Evolutionary conservation across 129 eudicot genomes (phyloP), one percentile per base, ranked within the genome.

Genomic region (Flaveria brownii): DNA sequence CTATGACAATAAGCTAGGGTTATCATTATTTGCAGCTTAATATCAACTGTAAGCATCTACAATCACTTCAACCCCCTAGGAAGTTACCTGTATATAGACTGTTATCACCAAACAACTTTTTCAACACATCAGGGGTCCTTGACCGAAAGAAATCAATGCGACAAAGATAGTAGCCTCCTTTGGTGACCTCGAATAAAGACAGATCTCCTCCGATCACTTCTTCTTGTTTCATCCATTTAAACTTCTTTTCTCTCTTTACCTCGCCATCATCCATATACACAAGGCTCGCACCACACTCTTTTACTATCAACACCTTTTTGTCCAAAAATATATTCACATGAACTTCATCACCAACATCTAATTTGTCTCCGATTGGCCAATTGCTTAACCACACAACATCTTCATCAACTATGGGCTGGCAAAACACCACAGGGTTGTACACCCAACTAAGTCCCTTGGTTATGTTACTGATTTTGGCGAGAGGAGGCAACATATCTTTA

Each of bases 311-410:
- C 30, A 1, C 73, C 36, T 14, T 66, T 14, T 51, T 46, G 6
- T 28, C 79, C 50, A 63, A 15, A 64, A 75, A 1, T 49, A 76
- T 66, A 11, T 11, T 16, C 14, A 76, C 80, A 6, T 56, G 6
- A 11, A 77, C 60, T 64, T 80, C 78, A 65, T 80, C 74, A 5
- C 83, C 74, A 15, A 23, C 69, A 22, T 43, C 49, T 49, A 80
- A 36, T 7, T 39, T 47, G 43, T 64, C 45, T 33, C 76, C 76
- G 22, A 52, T 72, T 54, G 76, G 76, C 76, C 76, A 72, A 72
- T 72, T 26, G 51, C 68, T 66, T 10, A 72, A 25, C 83, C 83
- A 80, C 25, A 14, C 49, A 15, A 42, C 52, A 39, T 39, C 68
- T 73, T 65, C 78, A 73, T 73, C 11, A 11, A 11, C 28, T 17